Conservation (phyloP, 2,329 filamentous ascomycete species). For the Alternaria triticimaculans region DNA sequence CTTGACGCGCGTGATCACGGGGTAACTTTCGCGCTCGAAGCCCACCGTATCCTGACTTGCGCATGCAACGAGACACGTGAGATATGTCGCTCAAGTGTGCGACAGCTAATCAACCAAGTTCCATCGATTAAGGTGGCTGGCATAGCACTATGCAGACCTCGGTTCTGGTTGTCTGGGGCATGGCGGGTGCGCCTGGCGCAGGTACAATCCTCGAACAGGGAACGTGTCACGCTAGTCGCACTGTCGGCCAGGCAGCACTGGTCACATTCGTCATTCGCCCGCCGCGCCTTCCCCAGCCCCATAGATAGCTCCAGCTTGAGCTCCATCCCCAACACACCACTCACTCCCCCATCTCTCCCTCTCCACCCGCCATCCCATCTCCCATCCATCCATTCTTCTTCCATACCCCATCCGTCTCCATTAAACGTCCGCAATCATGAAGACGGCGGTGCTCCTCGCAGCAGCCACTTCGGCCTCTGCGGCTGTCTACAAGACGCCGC, state of each 20-base stretch:
- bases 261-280: constrained; percentile 13
- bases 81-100: background rate
- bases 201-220: constrained; percentile 5
- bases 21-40: background rate
- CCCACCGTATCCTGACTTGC: background rate
- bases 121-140: background rate
- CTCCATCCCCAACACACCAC: constrained; percentile 11
- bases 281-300: constrained; percentile 15
- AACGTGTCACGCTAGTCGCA: constrained; percentile 15
- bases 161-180: background rate
- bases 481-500: constrained; percentile 93
- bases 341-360: constrained; percentile 13
- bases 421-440: constrained; percentile 66
- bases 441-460: constrained; percentile 80
- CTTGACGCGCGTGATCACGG: background rate
- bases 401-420: constrained; percentile 1
- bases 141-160: background rate
- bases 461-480: constrained; percentile 82
- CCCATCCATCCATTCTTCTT: constrained; percentile 10
- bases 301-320: constrained; percentile 21
- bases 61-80: background rate
- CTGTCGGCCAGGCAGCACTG: constrained; percentile 7
- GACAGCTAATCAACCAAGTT: background rate
- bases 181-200: background rate
- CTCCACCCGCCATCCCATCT: constrained; percentile 10